Percentiles rank a stretch among this genome's conserved stretches.
Evolutionary conservation across 805 yeast species (phyloP).

Genomic region (Clavispora phyllophila): DNA sequence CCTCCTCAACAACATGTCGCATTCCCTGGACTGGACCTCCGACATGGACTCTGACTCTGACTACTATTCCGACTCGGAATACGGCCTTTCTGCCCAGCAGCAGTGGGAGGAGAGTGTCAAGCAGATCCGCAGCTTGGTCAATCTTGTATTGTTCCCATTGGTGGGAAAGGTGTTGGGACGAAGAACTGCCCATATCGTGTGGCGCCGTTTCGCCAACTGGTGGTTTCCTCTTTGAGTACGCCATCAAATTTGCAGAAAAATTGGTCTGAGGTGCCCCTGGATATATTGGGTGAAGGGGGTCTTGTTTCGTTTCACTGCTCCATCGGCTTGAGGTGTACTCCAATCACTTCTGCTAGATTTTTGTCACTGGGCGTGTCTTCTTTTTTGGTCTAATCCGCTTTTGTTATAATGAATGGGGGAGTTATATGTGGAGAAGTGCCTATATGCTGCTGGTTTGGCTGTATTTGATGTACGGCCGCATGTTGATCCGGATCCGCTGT

Average conservation of each 20-base stretch:
- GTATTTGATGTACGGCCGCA: too few species aligned
- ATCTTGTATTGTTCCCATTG: slow-evolving; percentile 58
- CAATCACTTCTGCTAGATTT: too few species aligned
- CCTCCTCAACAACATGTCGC: not conserved
- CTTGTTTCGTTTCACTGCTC: too few species aligned
- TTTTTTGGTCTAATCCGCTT: too few species aligned
- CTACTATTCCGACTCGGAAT: slow-evolving; percentile 11
- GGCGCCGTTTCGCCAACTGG: slow-evolving; percentile 35
- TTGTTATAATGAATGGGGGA: too few species aligned
- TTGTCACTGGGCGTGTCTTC: too few species aligned
- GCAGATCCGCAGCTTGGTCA: slow-evolving; percentile 54
- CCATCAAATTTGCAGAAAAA: not conserved
- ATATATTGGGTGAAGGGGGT: too few species aligned
- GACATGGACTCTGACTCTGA: slow-evolving; percentile 1
- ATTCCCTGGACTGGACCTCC: not conserved
- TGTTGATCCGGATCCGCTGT: too few species aligned
- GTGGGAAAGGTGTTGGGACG: slow-evolving; percentile 67
- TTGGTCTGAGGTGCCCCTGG: too few species aligned
- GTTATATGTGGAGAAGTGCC: too few species aligned
- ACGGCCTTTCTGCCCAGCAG: slow-evolving; percentile 48
- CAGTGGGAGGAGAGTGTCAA: slow-evolving; percentile 70
- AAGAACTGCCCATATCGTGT: slow-evolving; percentile 30
- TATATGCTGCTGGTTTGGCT: too few species aligned
- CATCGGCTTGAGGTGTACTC: too few species aligned
- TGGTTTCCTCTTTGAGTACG: slow-evolving; percentile 16